Conservation (phyloP, 2,329 filamentous ascomycete genomes). For the Talaromyces amestolkiae region DNA sequence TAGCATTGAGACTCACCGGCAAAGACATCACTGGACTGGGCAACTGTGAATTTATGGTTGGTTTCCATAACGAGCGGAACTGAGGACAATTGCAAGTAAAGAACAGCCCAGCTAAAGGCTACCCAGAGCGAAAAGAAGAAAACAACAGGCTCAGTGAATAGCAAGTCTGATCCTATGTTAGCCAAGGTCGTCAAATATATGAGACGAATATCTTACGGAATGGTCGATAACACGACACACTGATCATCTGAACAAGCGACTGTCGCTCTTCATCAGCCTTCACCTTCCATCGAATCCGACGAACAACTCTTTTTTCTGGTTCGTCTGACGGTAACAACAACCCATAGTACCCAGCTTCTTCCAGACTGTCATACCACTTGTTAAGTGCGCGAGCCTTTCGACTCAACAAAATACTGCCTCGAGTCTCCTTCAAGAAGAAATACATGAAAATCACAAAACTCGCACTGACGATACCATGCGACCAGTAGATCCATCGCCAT, state of each 20-base stretch:
- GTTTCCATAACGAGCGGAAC: constrained; percentile 73
- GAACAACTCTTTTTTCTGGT: constrained; percentile 30
- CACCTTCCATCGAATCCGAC: constrained; percentile 75
- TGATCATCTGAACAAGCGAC: constrained; percentile 66
- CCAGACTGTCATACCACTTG: constrained; percentile 71
- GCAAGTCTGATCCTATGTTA: constrained; percentile 42
- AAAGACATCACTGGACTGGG: constrained; percentile 71
- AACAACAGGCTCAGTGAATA: constrained; percentile 63
- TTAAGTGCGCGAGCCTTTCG: constrained; percentile 73
- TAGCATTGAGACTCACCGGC: constrained; percentile 35
- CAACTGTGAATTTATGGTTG: constrained; percentile 65
- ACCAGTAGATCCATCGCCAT: constrained; percentile 33
- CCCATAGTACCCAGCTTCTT: constrained; percentile 61
- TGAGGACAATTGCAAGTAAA: constrained; percentile 80
- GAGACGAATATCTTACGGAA: constrained; percentile 54
- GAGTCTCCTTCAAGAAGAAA: constrained; percentile 74
- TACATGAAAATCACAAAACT: constrained; percentile 63
- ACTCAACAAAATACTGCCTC: constrained; percentile 75
- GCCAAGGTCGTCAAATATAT: not conserved
- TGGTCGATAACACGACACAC: constrained; percentile 70
- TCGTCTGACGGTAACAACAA: constrained; percentile 46
- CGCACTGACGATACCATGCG: constrained; percentile 71
- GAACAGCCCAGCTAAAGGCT: constrained; percentile 81
- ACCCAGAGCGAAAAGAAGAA: constrained; percentile 83
- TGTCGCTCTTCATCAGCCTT: constrained; percentile 73